Conservation (phyloP, 2,329 filamentous ascomycete species). For the Penicillium sumatraense region DNA sequence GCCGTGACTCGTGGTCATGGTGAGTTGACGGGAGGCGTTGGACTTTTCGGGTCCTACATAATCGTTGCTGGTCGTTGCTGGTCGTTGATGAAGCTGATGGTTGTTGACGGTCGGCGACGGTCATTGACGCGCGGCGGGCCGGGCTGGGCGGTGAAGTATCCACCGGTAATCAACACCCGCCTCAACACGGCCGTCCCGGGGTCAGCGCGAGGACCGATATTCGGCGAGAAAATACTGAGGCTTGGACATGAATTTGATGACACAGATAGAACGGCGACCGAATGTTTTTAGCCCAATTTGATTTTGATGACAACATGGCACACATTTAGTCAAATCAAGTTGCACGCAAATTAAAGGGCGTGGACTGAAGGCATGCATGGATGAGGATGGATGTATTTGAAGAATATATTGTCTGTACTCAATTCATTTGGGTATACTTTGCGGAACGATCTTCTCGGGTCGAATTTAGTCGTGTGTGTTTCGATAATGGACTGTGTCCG, state of each 20-base stretch:
- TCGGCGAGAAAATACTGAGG: too few relatives aligned
- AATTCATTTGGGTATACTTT: background rate
- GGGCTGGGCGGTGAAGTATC: too few relatives aligned
- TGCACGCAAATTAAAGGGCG: background rate
- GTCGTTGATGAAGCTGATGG: too few relatives aligned
- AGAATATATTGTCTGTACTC: background rate
- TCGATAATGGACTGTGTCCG: background rate
- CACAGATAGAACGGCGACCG: too few relatives aligned
- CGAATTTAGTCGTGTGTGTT: background rate
- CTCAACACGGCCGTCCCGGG: too few relatives aligned
- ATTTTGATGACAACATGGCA: background rate
- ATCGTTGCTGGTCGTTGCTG: too few relatives aligned
- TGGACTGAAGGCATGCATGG: background rate
- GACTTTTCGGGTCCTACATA: background rate
- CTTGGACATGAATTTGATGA: too few relatives aligned
- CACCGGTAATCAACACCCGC: too few relatives aligned
- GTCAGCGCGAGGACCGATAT: too few relatives aligned
- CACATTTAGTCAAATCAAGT: too few relatives aligned
- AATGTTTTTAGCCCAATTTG: background rate
- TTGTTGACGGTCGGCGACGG: too few relatives aligned
- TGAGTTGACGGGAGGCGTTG: background rate
- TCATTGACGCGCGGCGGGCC: too few relatives aligned
- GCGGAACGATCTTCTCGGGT: background rate
- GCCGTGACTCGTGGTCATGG: background rate
- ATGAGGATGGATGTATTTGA: background rate